These are phyloP conservation scores for Serendipita sp. DNA, from an alignment of 768 basidiomycete species.

Conservation along the genomic window DNA sequence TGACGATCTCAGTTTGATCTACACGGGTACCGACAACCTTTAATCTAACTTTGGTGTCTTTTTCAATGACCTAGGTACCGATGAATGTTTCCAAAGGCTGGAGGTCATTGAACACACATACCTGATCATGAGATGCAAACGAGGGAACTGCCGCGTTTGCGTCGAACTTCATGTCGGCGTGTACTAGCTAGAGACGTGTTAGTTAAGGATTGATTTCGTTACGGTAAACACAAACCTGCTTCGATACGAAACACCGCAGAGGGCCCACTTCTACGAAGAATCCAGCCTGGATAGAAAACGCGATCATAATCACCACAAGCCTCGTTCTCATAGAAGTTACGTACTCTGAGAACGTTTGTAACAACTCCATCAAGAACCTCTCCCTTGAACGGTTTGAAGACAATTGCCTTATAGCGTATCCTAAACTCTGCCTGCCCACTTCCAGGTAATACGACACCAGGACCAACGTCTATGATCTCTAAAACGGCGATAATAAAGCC, in stretches of 20 bases:
- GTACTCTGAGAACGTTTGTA: constrained; percentile 85
- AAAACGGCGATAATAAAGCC: constrained; percentile 91
- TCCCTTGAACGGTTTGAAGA: constrained; percentile 99
- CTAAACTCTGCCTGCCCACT: constrained; percentile 94
- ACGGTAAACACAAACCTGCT: constrained; percentile 46
- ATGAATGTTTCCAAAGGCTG: constrained; percentile 7
- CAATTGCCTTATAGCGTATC: constrained; percentile 86
- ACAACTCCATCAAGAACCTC: constrained; percentile 97
- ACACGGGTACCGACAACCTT: constrained; percentile 98
- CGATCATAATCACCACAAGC: neutral
- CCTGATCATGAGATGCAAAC: constrained; percentile 82
- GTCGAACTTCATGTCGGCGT: constrained; percentile 87
- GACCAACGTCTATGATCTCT: constrained; percentile 77
- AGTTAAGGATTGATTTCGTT: neutral
- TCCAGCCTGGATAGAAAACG: constrained; percentile 58
- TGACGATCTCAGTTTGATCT: constrained; percentile 91
- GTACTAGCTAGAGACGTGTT: constrained; percentile 48
- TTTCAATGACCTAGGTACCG: constrained; percentile 65
- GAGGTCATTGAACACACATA: constrained; percentile 16
- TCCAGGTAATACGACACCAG: constrained; percentile 80
- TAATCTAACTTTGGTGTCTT: constrained; percentile 78
- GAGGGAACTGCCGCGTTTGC: constrained; percentile 95
- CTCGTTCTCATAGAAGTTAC: constrained; percentile 12
- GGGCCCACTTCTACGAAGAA: constrained; percentile 97
- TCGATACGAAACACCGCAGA: constrained; percentile 83